phyloP scores from a whole-genome alignment of 2,329 filamentous ascomycete species.

The Botrytis hyacinthi region DNA sequence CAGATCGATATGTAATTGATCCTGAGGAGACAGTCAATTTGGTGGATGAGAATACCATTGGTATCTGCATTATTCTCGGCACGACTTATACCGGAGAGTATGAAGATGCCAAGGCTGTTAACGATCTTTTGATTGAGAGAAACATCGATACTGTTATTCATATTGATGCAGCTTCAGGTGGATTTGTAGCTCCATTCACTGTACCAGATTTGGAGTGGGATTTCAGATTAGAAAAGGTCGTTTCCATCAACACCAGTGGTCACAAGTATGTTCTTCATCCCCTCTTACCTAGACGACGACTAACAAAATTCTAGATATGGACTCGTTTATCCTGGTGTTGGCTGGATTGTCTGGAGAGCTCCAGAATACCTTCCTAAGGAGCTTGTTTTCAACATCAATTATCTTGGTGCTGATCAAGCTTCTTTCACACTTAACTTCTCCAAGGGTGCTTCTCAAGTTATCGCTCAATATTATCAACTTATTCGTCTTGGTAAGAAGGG shows the following conservation, averaged over 20 bases:
- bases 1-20: conserved; percentile 62
- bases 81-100: conserved; percentile 90
- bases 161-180: conserved; percentile 88
- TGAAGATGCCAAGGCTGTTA: conserved; percentile 89
- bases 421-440: conserved; percentile 98
- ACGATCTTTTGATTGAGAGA: conserved; percentile 76
- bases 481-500: conserved; percentile 92
- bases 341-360: conserved; percentile 88
- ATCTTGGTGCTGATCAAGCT: conserved; percentile 90
- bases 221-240: conserved; percentile 82
- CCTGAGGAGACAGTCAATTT: conserved; percentile 59
- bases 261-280: conserved; percentile 67
- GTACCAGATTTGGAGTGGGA: conserved; percentile 85
- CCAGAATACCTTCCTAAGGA: conserved; percentile 80
- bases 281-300: not conserved
- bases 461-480: conserved; percentile 96
- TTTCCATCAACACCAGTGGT: conserved; percentile 91
- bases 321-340: conserved; percentile 83
- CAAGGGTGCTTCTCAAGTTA: conserved; percentile 90
- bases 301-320: conserved; percentile 48
- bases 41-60: conserved; percentile 73
- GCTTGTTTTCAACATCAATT: conserved; percentile 99
- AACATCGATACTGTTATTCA: conserved; percentile 83
- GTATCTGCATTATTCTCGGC: conserved; percentile 86
- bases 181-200: conserved; percentile 91